Conservation (phyloP, 2,329 filamentous ascomycete species). For the Claviceps pazoutovae region DNA sequence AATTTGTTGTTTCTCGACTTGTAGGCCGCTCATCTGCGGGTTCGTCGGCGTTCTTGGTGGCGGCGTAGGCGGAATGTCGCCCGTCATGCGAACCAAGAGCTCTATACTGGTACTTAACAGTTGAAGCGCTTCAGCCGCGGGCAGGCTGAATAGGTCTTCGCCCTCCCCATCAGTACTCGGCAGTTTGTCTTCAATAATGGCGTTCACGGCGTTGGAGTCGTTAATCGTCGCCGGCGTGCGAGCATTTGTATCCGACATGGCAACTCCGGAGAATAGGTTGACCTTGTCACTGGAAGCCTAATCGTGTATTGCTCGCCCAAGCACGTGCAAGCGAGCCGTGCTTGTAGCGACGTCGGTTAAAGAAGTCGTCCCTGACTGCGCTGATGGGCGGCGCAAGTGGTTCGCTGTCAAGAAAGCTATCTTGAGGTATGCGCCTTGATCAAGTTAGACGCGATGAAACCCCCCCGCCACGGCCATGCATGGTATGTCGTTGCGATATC, state of each 20-base stretch:
- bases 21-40: conserved; percentile 52
- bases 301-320: not conserved
- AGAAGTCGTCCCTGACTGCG: not conserved
- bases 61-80: conserved; percentile 70
- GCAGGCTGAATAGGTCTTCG: conserved; percentile 60
- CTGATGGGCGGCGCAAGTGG: not conserved
- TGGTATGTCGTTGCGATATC: conserved; percentile 2
- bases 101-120: conserved; percentile 63
- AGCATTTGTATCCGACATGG: conserved; percentile 1
- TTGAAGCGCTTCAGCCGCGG: conserved; percentile 61
- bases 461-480: conserved; percentile 3
- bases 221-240: not conserved
- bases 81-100: conserved; percentile 55
- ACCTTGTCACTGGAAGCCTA: not conserved
- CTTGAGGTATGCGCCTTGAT: conserved; percentile 1
- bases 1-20: conserved; percentile 47
- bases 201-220: not conserved
- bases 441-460: not conserved
- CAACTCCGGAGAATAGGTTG: not conserved
- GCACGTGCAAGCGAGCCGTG: not conserved
- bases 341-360: not conserved
- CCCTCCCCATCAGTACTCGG: conserved; percentile 16
- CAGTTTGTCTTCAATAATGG: conserved; percentile 12
- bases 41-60: conserved; percentile 48
- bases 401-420: conserved; percentile 3